Percentiles rank a stretch among this genome's conserved stretches.
Evolutionary conservation across 768 basidiomycete genomes (phyloP).

Genomic region (Jaapia argillacea): DNA sequence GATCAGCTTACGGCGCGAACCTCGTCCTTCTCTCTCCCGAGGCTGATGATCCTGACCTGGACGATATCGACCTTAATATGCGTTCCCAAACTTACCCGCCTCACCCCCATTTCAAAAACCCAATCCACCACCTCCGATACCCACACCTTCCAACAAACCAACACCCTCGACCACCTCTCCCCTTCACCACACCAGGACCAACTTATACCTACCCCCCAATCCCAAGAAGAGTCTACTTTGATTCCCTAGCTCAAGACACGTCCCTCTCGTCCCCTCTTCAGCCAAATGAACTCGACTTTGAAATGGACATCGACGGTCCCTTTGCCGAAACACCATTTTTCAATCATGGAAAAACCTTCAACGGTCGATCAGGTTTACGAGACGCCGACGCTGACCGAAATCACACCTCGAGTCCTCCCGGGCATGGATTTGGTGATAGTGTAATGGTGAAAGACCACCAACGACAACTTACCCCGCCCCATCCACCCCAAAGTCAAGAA

Average conservation of each 20-base stretch:
- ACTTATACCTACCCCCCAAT: constrained; percentile 9
- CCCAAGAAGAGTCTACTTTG: constrained; percentile 33
- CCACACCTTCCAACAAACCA: constrained; percentile 1
- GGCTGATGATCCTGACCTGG: neutral
- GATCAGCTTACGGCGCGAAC: neutral
- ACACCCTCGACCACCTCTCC: constrained; percentile 1
- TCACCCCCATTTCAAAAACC: neutral
- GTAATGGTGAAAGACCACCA: neutral
- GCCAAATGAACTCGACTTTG: constrained; percentile 25
- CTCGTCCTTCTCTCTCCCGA: neutral
- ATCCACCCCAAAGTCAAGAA: too few species aligned
- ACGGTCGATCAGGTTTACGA: neutral
- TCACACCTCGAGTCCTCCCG: neutral
- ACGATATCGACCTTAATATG: neutral
- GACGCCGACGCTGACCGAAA: neutral
- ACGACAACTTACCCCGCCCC: neutral
- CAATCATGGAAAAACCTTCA: neutral
- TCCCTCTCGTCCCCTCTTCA: constrained; percentile 27
- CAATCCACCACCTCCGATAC: neutral
- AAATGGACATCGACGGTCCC: constrained; percentile 17
- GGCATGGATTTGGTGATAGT: too few species aligned
- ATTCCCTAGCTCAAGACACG: constrained; percentile 42
- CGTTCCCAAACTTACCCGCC: neutral
- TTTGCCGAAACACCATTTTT: neutral
- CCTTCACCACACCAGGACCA: constrained; percentile 21